Conservation (phyloP, 495 filamentous ascomycete species). For the Cercophora samala region DNA sequence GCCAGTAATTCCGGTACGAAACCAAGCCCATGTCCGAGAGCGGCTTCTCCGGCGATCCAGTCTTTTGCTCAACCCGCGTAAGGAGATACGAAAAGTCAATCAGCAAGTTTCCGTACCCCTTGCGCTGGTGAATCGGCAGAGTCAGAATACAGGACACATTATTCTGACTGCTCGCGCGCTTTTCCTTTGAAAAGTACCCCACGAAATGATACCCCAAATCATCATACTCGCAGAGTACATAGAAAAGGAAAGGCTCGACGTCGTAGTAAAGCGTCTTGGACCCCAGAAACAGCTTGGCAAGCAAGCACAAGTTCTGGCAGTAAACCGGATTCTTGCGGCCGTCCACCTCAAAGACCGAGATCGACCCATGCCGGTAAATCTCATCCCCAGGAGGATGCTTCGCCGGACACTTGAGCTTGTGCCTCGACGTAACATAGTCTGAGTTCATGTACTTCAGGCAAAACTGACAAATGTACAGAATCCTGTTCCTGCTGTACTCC, state of each 20-base stretch:
- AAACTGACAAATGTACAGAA: slow-evolving; percentile 98
- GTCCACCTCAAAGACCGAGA: slow-evolving; percentile 96
- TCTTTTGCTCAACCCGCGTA: slow-evolving; percentile 88
- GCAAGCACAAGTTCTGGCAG: slow-evolving; percentile 93
- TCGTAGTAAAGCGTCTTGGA: slow-evolving; percentile 99
- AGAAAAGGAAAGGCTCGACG: slow-evolving; percentile 96
- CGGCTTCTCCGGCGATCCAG: slow-evolving; percentile 94
- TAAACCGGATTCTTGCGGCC: slow-evolving; percentile 95
- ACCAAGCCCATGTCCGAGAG: slow-evolving; percentile 97
- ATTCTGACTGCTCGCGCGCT: slow-evolving; percentile 88
- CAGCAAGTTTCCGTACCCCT: slow-evolving; percentile 92
- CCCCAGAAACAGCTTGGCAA: slow-evolving; percentile 93
- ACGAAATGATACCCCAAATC: slow-evolving; percentile 95
- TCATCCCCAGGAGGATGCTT: slow-evolving; percentile 97
- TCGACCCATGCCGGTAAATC: slow-evolving; percentile 90
- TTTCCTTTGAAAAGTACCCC: slow-evolving; percentile 98
- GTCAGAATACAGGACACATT: slow-evolving; percentile 98
- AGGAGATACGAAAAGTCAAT: slow-evolving; percentile 98
- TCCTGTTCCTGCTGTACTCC: slow-evolving; percentile 92
- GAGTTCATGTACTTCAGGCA: slow-evolving; percentile 99
- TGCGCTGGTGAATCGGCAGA: slow-evolving; percentile 91
- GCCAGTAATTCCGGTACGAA: slow-evolving; percentile 96
- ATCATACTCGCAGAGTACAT: slow-evolving; percentile 95
- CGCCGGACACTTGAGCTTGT: slow-evolving; percentile 95
- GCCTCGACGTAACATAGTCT: slow-evolving; percentile 94